A percentile compares a stretch with the other conserved stretches of the same genome.
These are phyloP conservation scores for Colletotrichum sp. DNA, from an alignment of 2,329 filamentous ascomycete genomes.

Conservation along the genomic window DNA sequence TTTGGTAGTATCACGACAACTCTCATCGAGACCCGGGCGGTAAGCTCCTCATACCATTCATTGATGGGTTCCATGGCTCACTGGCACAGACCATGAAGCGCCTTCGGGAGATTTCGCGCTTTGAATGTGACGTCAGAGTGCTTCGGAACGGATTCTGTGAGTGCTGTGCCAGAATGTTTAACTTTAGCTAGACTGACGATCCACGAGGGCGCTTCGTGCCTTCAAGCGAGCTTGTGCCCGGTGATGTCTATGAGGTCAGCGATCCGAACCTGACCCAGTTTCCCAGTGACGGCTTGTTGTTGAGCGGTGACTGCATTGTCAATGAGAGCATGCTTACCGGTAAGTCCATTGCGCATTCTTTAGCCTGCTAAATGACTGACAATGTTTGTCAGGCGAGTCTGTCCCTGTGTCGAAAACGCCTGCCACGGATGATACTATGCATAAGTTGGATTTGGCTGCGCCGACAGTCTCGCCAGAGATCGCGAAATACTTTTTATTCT, in stretches of 20 bases:
- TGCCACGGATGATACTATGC: conserved; percentile 80
- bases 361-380: neutral
- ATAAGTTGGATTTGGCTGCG: conserved; percentile 76
- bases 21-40: conserved; percentile 85
- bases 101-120: conserved; percentile 87
- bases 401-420: conserved; percentile 95
- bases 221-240: conserved; percentile 89
- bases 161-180: conserved; percentile 29
- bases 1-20: conserved; percentile 90
- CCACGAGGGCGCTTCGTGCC: conserved; percentile 74
- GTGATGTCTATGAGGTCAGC: conserved; percentile 95
- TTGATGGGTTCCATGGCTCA: neutral
- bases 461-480: conserved; percentile 83
- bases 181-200: neutral
- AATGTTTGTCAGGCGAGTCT: conserved; percentile 71
- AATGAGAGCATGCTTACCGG: conserved; percentile 98
- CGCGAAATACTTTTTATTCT: conserved; percentile 90
- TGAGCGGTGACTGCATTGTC: conserved; percentile 96
- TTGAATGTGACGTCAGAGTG: conserved; percentile 94
- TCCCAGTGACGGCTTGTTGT: conserved; percentile 87
- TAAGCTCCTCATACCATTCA: conserved; percentile 42
- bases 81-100: conserved; percentile 78
- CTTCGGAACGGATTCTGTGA: conserved; percentile 92
- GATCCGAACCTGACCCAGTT: conserved; percentile 89
- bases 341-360: conserved; percentile 18